Evolutionary conservation across 2,329 filamentous ascomycete genomes (phyloP).

Genomic region (Ceratocystis papillata): DNA sequence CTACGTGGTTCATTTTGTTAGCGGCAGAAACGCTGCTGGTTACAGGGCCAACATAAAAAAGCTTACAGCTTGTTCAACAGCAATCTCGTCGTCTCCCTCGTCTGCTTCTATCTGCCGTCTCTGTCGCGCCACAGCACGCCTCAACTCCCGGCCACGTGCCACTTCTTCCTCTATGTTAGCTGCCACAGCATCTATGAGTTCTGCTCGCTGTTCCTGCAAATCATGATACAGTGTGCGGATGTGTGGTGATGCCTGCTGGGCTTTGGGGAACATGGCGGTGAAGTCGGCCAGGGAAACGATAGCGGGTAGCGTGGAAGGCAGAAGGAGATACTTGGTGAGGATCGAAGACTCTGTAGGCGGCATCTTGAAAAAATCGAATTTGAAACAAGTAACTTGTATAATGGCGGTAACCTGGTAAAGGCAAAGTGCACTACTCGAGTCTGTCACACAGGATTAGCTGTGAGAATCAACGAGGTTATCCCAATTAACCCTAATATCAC

Average conservation of each 20-base stretch:
- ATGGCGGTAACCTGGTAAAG: neutral
- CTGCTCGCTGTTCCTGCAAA: slow-evolving; percentile 62
- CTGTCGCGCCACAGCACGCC: slow-evolving; percentile 46
- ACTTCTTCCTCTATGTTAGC: slow-evolving; percentile 55
- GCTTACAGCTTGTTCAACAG: slow-evolving; percentile 49
- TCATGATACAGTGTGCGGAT: slow-evolving; percentile 66
- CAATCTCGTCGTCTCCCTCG: slow-evolving; percentile 52
- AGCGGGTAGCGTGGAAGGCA: slow-evolving; percentile 61
- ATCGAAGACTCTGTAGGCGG: slow-evolving; percentile 64
- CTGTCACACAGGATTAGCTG: neutral
- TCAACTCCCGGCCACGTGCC: slow-evolving; percentile 38
- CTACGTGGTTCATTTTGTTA: slow-evolving; percentile 2
- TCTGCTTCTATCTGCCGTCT: slow-evolving; percentile 38
- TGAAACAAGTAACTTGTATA: no score
- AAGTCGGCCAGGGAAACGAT: slow-evolving; percentile 67
- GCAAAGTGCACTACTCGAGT: neutral
- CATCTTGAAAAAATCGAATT: slow-evolving; percentile 38
- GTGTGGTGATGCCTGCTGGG: slow-evolving; percentile 51
- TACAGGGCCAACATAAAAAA: neutral
- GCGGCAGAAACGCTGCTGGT: neutral
- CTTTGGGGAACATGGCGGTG: slow-evolving; percentile 61
- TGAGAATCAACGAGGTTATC: neutral
- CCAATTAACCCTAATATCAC: slow-evolving; percentile 13
- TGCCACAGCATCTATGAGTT: slow-evolving; percentile 56
- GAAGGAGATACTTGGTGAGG: slow-evolving; percentile 65